Evolutionary conservation across 768 basidiomycete genomes (phyloP).

Genomic region (Cystobasidiopsis lactophilus): DNA sequence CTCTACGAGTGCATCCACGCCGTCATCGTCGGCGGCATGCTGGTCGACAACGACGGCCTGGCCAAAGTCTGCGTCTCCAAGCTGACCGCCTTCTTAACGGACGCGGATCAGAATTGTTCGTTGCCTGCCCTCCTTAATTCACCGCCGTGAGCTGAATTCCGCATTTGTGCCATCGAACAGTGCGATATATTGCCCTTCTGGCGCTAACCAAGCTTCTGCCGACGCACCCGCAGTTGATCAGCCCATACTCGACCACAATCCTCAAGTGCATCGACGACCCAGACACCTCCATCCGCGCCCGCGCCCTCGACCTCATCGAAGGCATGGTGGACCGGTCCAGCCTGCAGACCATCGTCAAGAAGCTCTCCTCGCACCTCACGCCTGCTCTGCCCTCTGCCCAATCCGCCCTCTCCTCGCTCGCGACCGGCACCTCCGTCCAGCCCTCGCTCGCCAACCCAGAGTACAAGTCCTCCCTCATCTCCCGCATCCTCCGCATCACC

Average conservation of each 20-base stretch:
- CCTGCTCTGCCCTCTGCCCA: conserved; percentile 26
- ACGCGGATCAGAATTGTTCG: conserved; percentile 87
- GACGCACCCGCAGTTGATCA: conserved; percentile 48
- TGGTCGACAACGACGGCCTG: conserved; percentile 44
- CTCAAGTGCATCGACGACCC: conserved; percentile 71
- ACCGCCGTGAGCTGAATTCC: too few species aligned
- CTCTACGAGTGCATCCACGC: conserved; percentile 97
- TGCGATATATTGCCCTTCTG: conserved; percentile 87
- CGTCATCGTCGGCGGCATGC: conserved; percentile 86
- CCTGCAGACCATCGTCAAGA: conserved; percentile 71
- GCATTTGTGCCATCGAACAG: too few species aligned
- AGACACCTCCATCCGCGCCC: conserved; percentile 87
- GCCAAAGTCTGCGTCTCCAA: conserved; percentile 82
- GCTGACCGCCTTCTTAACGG: conserved; percentile 70
- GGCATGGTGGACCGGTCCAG: conserved; percentile 77
- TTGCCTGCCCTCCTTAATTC: background rate
- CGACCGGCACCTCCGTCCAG: conserved; percentile 9
- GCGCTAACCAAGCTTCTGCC: conserved; percentile 89
- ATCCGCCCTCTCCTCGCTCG: conserved; percentile 22
- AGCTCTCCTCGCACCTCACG: conserved; percentile 60
- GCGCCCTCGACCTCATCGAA: conserved; percentile 77
- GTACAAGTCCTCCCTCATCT: conserved; percentile 63
- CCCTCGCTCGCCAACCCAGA: conserved; percentile 38
- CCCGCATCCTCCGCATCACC: conserved; percentile 59
- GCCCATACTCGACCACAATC: conserved; percentile 78